Evolutionary conservation across 331 rosid genomes (phyloP).

Genomic region (Cydonia oblonga): DNA sequence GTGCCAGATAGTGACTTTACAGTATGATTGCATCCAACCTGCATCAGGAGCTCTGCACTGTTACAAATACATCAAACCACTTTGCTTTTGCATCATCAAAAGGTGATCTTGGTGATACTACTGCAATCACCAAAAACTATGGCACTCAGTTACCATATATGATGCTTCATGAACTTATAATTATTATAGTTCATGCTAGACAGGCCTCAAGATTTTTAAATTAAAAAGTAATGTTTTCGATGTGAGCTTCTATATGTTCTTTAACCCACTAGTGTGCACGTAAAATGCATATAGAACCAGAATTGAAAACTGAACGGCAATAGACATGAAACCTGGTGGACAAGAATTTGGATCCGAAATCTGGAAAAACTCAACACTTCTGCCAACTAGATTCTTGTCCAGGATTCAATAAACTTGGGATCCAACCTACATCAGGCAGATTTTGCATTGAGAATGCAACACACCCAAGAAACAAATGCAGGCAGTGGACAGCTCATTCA

Average conservation of each 20-base stretch:
- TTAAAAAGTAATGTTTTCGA: background rate
- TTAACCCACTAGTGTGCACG: background rate
- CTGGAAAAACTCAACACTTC: slow-evolving; percentile 1
- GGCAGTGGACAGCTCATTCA: background rate
- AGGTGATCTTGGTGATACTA: slow-evolving; percentile 31
- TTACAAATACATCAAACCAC: slow-evolving; percentile 37
- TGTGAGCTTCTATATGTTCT: background rate
- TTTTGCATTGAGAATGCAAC: slow-evolving; percentile 2
- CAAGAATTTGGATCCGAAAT: background rate
- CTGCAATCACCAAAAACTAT: slow-evolving; percentile 50
- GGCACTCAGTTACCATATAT: slow-evolving; percentile 26
- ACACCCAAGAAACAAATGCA: background rate
- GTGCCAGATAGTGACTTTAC: background rate
- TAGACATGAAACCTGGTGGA: background rate
- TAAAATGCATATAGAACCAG: background rate
- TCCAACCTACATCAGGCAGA: slow-evolving; percentile 15
- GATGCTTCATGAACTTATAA: slow-evolving; percentile 27
- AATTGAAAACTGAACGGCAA: background rate
- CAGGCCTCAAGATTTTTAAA: slow-evolving; percentile 3
- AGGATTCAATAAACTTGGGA: background rate
- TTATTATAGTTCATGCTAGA: background rate
- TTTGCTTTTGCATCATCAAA: slow-evolving; percentile 52
- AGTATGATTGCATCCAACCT: background rate
- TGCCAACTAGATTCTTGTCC: background rate
- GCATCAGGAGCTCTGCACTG: slow-evolving; percentile 1